Conservation (phyloP, 306 rosid species). For the Sesbania bispinosa region DNA sequence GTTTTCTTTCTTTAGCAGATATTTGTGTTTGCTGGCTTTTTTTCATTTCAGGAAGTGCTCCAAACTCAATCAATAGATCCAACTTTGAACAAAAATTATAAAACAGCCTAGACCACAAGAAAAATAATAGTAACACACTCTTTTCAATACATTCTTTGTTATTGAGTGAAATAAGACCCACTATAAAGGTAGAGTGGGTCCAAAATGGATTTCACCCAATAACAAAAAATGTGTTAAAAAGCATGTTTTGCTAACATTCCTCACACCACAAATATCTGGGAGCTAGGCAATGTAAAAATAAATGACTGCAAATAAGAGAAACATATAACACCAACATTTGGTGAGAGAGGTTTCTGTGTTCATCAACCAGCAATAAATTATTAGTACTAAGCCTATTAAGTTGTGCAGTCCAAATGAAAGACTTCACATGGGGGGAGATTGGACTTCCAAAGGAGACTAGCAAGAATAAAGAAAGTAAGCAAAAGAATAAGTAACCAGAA, state of each 20-base stretch:
- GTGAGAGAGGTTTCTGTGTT: neutral
- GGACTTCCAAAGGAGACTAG: neutral
- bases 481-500: neutral
- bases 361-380: neutral
- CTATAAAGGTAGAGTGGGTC: too few relatives aligned
- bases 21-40: neutral
- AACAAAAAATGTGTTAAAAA: too few relatives aligned
- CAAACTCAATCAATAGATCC: neutral
- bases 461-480: neutral
- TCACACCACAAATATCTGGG: too few relatives aligned
- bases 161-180: too few relatives aligned
- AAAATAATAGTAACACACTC: too few relatives aligned
- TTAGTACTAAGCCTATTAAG: neutral
- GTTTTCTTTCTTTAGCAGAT: neutral
- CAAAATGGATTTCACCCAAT: too few relatives aligned
- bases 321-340: neutral
- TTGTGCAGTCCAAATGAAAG: neutral
- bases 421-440: neutral
- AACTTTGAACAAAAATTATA: neutral
- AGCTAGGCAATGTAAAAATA: too few relatives aligned
- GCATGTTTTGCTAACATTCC: too few relatives aligned
- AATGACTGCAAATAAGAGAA: neutral
- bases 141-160: too few relatives aligned
- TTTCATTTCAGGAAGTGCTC: slow-evolving; percentile 11
- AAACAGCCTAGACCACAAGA: too few relatives aligned